phyloP scores from a whole-genome alignment of 2,329 filamentous ascomycete species.

The Arthrinium phaeospermum region DNA sequence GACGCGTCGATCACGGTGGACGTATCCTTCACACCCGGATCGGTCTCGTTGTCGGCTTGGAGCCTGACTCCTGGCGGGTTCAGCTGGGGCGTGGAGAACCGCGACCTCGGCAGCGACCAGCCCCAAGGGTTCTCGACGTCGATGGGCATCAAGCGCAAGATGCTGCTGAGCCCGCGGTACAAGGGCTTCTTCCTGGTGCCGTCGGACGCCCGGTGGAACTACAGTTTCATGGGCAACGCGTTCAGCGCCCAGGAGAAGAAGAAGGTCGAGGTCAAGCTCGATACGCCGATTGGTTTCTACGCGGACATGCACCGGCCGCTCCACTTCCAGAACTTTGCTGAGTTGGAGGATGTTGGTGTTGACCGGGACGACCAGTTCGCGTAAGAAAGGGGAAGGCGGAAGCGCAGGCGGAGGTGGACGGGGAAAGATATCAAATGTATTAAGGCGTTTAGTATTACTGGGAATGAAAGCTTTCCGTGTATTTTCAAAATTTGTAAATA shows the following conservation, averaged over 20 bases:
- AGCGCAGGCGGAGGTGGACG: not conserved
- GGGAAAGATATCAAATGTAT: not conserved
- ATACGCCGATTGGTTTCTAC: conserved; percentile 90
- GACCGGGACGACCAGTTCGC: conserved; percentile 94
- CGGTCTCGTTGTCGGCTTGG: conserved; percentile 93
- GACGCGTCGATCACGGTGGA: conserved; percentile 94
- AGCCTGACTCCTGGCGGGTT: conserved; percentile 89
- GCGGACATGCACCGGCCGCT: conserved; percentile 89
- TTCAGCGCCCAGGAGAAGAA: conserved; percentile 92
- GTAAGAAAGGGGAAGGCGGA: conserved; percentile 51
- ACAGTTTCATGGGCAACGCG: conserved; percentile 93
- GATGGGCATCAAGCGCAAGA: conserved; percentile 95
- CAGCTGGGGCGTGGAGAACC: conserved; percentile 97
- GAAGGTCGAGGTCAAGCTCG: conserved; percentile 88
- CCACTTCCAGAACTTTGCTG: conserved; percentile 97
- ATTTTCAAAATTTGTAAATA: conserved; percentile 12
- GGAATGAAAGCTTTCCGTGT: conserved; percentile 1
- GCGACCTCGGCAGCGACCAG: conserved; percentile 88
- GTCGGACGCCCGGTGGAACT: conserved; percentile 92
- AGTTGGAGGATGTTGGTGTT: conserved; percentile 96
- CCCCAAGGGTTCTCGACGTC: conserved; percentile 90
- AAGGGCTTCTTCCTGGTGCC: conserved; percentile 96
- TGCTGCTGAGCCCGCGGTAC: conserved; percentile 91
- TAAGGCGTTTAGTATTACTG: not conserved
- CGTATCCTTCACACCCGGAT: conserved; percentile 95